Conservation (phyloP, 148 eudicot genomes). For the Fagopyrum homotropicum region DNA sequence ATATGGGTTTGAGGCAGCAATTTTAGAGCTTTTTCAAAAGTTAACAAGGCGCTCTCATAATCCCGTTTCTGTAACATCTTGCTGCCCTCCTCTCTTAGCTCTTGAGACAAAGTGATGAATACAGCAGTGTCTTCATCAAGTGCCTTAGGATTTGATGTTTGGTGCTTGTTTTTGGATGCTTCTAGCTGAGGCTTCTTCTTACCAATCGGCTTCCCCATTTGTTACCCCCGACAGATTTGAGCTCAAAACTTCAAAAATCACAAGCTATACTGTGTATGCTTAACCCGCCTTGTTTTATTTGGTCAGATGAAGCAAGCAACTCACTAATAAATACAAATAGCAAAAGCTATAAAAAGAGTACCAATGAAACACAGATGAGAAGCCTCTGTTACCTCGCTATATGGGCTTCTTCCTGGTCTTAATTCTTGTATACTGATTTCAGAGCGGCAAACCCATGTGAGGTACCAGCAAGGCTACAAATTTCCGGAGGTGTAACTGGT, state of each 20-base stretch:
- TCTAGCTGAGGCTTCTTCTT: slow-evolving; percentile 15
- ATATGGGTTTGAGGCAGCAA: slow-evolving; percentile 81
- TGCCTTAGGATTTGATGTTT: slow-evolving; percentile 45
- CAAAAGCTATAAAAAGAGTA: not conserved
- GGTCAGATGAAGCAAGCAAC: not conserved
- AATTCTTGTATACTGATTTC: not conserved
- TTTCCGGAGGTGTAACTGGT: not conserved
- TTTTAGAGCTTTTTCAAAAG: slow-evolving; percentile 83
- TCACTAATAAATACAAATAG: not conserved
- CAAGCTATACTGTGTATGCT: not conserved
- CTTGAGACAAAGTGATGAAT: slow-evolving; percentile 88
- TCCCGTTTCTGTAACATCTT: slow-evolving; percentile 67
- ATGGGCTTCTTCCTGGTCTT: not conserved
- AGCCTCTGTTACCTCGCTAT: not conserved
- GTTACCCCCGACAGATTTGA: not conserved
- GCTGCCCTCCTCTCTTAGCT: slow-evolving; percentile 82
- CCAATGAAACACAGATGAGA: not conserved
- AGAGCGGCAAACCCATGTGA: not conserved
- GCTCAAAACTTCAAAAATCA: not conserved
- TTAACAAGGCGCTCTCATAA: slow-evolving; percentile 85
- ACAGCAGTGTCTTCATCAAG: slow-evolving; percentile 94
- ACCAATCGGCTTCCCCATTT: slow-evolving; percentile 16
- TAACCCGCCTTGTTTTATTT: not conserved
- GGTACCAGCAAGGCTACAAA: not conserved
- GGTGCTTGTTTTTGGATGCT: slow-evolving; percentile 17